Conservation (phyloP, 2,329 filamentous ascomycete genomes). For the Colletotrichum navitas region DNA sequence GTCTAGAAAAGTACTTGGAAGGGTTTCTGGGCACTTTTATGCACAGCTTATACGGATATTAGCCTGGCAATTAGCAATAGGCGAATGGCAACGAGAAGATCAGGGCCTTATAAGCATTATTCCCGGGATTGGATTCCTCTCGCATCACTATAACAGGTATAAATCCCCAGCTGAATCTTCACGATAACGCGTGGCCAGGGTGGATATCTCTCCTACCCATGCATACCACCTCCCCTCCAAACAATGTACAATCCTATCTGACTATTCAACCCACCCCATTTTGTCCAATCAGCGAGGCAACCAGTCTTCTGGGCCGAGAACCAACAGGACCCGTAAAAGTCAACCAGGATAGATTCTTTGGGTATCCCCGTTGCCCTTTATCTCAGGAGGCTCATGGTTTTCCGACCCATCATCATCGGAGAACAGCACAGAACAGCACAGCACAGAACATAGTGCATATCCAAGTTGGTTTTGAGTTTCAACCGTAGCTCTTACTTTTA, state of each 20-base stretch:
- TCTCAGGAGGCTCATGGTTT: not conserved
- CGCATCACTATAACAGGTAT: not conserved
- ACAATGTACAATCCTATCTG: not conserved
- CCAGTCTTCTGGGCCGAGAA: not conserved
- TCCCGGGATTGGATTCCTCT: not conserved
- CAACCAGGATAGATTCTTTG: not conserved
- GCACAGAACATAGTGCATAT: not conserved
- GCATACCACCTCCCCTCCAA: not conserved
- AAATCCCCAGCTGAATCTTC: not conserved
- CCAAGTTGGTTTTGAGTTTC: too few species aligned
- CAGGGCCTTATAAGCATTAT: not conserved
- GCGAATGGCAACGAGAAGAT: too few species aligned
- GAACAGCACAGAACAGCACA: not conserved
- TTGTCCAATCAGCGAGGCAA: not conserved
- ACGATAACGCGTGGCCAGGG: not conserved
- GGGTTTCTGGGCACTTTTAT: too few species aligned
- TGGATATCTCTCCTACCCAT: not conserved
- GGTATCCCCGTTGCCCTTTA: not conserved
- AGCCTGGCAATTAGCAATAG: too few species aligned
- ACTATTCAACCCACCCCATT: not conserved
- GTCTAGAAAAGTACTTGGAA: too few species aligned
- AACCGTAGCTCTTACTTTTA: too few species aligned
- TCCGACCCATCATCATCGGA: not conserved
- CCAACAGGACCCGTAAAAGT: constrained; percentile 6
- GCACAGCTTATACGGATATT: too few species aligned